These are phyloP conservation scores for Backusella westeae DNA, from an alignment of 192 early-diverging fungal species.

Conservation along the genomic window DNA sequence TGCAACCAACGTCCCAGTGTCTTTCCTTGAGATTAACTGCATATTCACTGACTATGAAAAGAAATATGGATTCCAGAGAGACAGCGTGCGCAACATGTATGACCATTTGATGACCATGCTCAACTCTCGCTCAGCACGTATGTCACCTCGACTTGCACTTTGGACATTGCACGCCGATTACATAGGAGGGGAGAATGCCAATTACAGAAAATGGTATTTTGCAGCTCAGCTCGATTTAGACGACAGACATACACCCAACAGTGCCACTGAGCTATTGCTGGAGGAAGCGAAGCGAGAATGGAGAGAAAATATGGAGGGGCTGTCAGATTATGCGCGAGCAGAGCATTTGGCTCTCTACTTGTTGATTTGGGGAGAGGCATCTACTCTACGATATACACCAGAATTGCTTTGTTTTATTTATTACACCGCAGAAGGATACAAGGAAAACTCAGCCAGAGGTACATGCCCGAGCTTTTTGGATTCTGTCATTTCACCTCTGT, in stretches of 20 bases:
- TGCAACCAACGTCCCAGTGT: slow-evolving; percentile 1
- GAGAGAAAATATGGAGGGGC: slow-evolving; percentile 55
- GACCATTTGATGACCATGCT: slow-evolving; percentile 65
- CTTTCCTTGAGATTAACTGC: slow-evolving; percentile 42
- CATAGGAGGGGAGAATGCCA: slow-evolving; percentile 65
- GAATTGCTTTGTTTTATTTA: slow-evolving; percentile 68
- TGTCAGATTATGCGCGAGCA: slow-evolving; percentile 57
- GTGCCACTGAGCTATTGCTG: slow-evolving; percentile 15
- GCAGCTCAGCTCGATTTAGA: slow-evolving; percentile 62
- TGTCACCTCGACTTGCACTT: slow-evolving; percentile 60
- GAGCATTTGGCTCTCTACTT: slow-evolving; percentile 61
- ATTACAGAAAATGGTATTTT: slow-evolving; percentile 70
- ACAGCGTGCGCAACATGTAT: slow-evolving; percentile 63
- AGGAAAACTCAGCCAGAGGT: slow-evolving; percentile 11
- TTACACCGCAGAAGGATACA: slow-evolving; percentile 51
- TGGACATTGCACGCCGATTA: slow-evolving; percentile 65
- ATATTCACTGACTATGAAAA: slow-evolving; percentile 53
- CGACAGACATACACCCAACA: slow-evolving; percentile 3
- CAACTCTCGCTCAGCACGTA: slow-evolving; percentile 63
- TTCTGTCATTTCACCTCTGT: slow-evolving; percentile 58
- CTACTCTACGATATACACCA: slow-evolving; percentile 59
- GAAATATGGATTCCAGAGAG: slow-evolving; percentile 64
- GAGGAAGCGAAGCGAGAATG: slow-evolving; percentile 44
- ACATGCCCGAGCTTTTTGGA: slow-evolving; percentile 58
- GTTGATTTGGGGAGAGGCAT: slow-evolving; percentile 65